These are phyloP conservation scores for Phanerochaete carnosa DNA, from an alignment of 768 basidiomycete genomes.

Conservation along the genomic window DNA sequence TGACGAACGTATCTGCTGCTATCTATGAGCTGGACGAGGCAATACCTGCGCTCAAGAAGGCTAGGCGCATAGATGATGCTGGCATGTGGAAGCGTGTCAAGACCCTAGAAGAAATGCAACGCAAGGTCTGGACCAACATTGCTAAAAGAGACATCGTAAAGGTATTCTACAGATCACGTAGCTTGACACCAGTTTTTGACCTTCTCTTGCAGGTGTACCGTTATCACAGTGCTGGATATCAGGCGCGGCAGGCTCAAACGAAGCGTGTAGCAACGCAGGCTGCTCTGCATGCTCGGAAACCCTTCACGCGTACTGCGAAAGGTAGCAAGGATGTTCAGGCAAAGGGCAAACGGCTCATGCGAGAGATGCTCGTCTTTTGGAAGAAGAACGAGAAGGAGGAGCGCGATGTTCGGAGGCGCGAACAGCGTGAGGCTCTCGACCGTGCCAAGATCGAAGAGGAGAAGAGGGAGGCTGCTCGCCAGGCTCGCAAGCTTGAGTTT, in stretches of 20 bases:
- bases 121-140: conserved; percentile 88
- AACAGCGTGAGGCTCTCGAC: conserved; percentile 91
- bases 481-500: conserved; percentile 96
- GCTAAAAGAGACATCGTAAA: conserved; percentile 82
- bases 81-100: conserved; percentile 74
- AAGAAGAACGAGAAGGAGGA: conserved; percentile 98
- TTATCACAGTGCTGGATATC: conserved; percentile 60
- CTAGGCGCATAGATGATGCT: conserved; percentile 72
- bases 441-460: conserved; percentile 88
- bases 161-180: conserved; percentile 34
- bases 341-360: conserved; percentile 85
- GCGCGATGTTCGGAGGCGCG: conserved; percentile 85
- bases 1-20: conserved; percentile 50
- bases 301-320: conserved; percentile 72
- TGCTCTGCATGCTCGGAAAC: conserved; percentile 74
- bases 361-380: conserved; percentile 97
- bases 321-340: conserved; percentile 79
- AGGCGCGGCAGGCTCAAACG: conserved; percentile 61
- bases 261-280: conserved; percentile 76
- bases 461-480: conserved; percentile 87
- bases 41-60: conserved; percentile 69
- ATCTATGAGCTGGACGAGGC: conserved; percentile 72
- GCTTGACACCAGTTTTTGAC: background rate
- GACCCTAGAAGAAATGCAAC: conserved; percentile 77
- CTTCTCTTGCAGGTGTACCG: conserved; percentile 65